Base-by-base conservation (phyloP, 106 monocot species). In the Iris macrosiphon region DNA sequence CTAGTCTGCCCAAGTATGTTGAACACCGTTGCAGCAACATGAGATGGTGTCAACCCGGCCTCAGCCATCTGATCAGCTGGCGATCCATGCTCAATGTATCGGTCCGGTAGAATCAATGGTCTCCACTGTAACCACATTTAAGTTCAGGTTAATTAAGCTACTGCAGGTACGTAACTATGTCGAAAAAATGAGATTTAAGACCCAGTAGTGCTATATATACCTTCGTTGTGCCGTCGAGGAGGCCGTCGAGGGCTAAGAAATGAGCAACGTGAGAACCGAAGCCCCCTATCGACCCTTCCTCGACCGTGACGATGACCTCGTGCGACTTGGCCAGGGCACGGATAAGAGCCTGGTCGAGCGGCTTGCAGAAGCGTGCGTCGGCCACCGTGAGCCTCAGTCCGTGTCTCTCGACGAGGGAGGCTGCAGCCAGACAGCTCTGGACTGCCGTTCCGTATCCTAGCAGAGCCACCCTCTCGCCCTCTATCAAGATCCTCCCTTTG, bases 81-180 rank as follows among this genome's bases (percentile, higher is more conserved):
- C 0, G 95, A 67, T 31, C 95, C 95, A 18, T 96, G 89, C 7
- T 89, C 95, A 8, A 96, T 96, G 60, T 96, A 96, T 31, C 77
- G 46, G 43, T 96, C 89, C 0, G 95, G 95, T 33, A 96, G 79
- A 61, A 96, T 89, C 61, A 96, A 45, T 17, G 95, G 95, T 45
- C 95, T 79, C 95, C 95, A 96, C 95, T 96, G 82, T 51, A 79
- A 1, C n/a, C n/a, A n/a, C n/a, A n/a, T n/a, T n/a, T n/a, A n/a
- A n/a, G n/a, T n/a, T n/a, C n/a, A n/a, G n/a, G n/a, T n/a, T n/a
- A n/a, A n/a, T n/a, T n/a, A n/a, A n/a, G n/a, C n/a, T n/a, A n/a
- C n/a, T n/a, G n/a, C n/a, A n/a, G n/a, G n/a, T n/a, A n/a, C n/a
- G n/a, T n/a, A n/a, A n/a, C n/a, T n/a, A n/a, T n/a, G n/a, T n/a